Evolutionary conservation across 225 moss, liverwort and hornwort genomes (phyloP).

Genomic region (Polytrichum commune): DNA sequence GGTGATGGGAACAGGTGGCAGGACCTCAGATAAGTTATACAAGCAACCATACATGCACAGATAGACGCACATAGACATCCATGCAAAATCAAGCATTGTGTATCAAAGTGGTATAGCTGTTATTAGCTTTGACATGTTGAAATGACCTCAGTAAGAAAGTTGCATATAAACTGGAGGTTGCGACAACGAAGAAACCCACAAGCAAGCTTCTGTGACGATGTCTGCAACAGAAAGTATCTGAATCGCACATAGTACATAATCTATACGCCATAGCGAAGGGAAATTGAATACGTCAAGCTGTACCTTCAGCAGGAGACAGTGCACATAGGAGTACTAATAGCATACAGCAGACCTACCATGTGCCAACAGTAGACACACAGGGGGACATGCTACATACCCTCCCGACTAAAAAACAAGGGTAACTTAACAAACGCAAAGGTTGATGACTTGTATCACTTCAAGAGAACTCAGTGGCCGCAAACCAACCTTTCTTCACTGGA

Average conservation of each 20-base stretch:
- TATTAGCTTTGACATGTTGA: neutral
- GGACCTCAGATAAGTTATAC: too few relatives aligned
- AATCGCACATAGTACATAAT: slow-evolving; percentile 18
- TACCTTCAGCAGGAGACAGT: slow-evolving; percentile 3
- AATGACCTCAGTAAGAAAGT: neutral
- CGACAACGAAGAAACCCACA: neutral
- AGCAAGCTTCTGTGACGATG: neutral
- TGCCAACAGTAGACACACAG: slow-evolving; percentile 2
- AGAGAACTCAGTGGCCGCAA: slow-evolving; percentile 11
- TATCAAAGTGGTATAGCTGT: neutral
- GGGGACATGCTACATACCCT: neutral
- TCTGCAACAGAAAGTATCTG: slow-evolving; percentile 2
- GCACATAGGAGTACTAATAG: neutral
- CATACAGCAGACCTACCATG: slow-evolving; percentile 8
- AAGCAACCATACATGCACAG: too few relatives aligned
- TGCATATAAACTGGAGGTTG: neutral
- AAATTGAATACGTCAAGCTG: slow-evolving; percentile 8
- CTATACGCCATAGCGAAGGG: slow-evolving; percentile 6
- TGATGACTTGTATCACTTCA: slow-evolving; percentile 16
- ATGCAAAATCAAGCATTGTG: neutral
- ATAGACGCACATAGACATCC: neutral
- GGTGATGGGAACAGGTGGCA: too few relatives aligned
- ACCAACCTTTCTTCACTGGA: slow-evolving; percentile 37
- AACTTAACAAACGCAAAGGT: slow-evolving; percentile 6
- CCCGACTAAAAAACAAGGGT: neutral